Evolutionary conservation across 441 rosid genomes (phyloP).

Genomic region (Populus hybrid): DNA sequence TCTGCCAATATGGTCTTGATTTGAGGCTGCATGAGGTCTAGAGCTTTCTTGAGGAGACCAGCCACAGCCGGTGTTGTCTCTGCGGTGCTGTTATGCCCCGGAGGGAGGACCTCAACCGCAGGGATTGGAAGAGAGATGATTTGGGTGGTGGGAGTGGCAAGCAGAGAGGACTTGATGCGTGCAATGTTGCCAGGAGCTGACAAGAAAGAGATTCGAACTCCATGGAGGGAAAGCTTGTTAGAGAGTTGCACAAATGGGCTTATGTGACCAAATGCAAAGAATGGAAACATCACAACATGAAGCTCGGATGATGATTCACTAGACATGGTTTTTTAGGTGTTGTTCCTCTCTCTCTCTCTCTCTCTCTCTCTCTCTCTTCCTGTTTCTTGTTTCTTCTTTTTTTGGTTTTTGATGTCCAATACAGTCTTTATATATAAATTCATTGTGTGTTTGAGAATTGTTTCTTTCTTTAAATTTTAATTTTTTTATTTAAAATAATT

Average conservation of each 20-base stretch:
- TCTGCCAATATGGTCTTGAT: constrained; percentile 17
- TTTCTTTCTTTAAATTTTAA: too few relatives aligned
- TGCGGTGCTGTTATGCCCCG: constrained; percentile 25
- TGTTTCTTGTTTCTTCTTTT: too few relatives aligned
- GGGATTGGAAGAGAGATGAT: constrained; percentile 31
- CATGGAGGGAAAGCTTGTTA: constrained; percentile 30
- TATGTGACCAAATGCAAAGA: constrained; percentile 26
- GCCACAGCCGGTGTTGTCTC: constrained; percentile 28
- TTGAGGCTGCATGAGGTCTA: constrained; percentile 37
- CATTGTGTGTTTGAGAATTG: too few relatives aligned
- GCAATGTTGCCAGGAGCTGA: constrained; percentile 33
- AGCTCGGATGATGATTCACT: not conserved
- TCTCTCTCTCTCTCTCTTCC: too few relatives aligned
- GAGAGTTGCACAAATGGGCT: constrained; percentile 23
- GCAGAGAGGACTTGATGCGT: constrained; percentile 23
- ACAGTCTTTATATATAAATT: too few relatives aligned
- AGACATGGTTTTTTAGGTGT: not conserved
- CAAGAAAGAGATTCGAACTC: constrained; percentile 39
- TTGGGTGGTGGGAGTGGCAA: constrained; percentile 16
- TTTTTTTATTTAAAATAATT: too few relatives aligned
- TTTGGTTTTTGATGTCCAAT: too few relatives aligned
- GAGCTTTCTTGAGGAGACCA: constrained; percentile 25
- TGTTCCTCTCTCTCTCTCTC: not conserved
- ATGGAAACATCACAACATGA: constrained; percentile 24
- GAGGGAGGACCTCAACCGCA: constrained; percentile 22